Evolutionary conservation across 495 filamentous ascomycete genomes (phyloP).

Genomic region (Corynascus novoguineensis): DNA sequence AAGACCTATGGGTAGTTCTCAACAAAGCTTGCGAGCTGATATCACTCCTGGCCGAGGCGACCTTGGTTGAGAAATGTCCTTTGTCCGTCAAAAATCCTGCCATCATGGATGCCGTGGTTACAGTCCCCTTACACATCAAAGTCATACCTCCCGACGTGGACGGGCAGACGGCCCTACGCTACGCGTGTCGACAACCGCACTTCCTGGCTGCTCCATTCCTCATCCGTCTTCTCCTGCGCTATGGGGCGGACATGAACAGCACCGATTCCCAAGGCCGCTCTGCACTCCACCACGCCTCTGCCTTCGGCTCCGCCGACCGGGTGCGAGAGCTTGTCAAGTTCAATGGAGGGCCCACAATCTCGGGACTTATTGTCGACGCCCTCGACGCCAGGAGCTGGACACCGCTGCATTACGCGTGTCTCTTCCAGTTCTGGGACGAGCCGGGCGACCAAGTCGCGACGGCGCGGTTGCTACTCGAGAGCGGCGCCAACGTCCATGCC

Average conservation of each 20-base stretch:
- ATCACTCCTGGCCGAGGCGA: conserved; percentile 13
- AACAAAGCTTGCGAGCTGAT: conserved; percentile 9
- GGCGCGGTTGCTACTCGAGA: conserved; percentile 5
- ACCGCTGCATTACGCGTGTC: conserved; percentile 21
- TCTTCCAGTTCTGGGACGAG: conserved; percentile 8
- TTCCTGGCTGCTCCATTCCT: background rate
- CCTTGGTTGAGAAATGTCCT: background rate
- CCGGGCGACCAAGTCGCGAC: background rate
- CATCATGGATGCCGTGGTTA: conserved; percentile 10
- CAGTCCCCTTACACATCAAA: background rate
- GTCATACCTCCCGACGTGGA: background rate
- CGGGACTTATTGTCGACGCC: conserved; percentile 12
- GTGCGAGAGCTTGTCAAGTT: conserved; percentile 5
- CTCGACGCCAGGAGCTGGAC: conserved; percentile 17
- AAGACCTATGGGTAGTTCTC: background rate
- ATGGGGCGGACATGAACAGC: conserved; percentile 13
- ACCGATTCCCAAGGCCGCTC: conserved; percentile 4
- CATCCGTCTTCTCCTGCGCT: conserved; percentile 4
- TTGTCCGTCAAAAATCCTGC: background rate
- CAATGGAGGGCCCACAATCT: conserved; percentile 5
- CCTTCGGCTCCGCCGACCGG: conserved; percentile 1
- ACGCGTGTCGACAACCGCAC: background rate
- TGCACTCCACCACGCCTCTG: conserved; percentile 16
- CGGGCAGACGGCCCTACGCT: conserved; percentile 7
- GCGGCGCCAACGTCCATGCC: conserved; percentile 10